Evolutionary conservation across 1,139 yeast species (phyloP), one percentile per base, ranked within the genome.

Genomic region (Saccharomyces hybrid): DNA sequence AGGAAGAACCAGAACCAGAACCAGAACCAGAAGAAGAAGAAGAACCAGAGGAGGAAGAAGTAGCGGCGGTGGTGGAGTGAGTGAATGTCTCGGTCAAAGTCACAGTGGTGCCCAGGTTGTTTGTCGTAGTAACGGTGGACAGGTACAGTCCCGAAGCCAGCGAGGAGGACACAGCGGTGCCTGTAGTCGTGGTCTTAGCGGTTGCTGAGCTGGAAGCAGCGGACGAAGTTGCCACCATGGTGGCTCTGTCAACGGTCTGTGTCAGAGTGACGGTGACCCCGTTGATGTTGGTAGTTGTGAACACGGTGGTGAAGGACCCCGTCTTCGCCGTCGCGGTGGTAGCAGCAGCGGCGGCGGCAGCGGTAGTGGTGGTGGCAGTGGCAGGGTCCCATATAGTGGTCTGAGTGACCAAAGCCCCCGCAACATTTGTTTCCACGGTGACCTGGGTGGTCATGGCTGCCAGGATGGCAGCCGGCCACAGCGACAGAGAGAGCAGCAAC

Each of bases 391-490:
- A 56, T 16, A 61, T 55, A 4, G 58, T 50, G n/a, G 65, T 57
- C 13, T 55, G 53, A 1, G 67, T 60, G n/a, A 54, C 47, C 4
- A 63, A 46, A 2, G 52, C 59, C 32, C 67, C 66, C 29, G 62
- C 61, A 26, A 59, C 60, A 48, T 66, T 62, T 3, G 74, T 66
- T 4, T 70, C 66, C 5, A 66, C 58, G 25, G 67, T 59, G 9
- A 71, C 57, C 2, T 71, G 57, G 14, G 71, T 59, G 23, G 65
- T 53, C 28, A 64, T 53, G 13, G 60, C 59, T 23, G 61, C 59
- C 26, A 31, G 8, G 14, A 34, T 14, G 14, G 26, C 31, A 20
- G 51, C 42, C 42, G 42, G 11, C 42, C 20, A 16, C 42, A 38
- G 42, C 13, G 42, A 38, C 23, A 38, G 23, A 8, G 42, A 6